A percentile compares a stretch with the other conserved stretches of the same genome.
phyloP scores from a whole-genome alignment of 2,329 filamentous ascomycete genomes.

The Pestalotiopsis sp. region DNA sequence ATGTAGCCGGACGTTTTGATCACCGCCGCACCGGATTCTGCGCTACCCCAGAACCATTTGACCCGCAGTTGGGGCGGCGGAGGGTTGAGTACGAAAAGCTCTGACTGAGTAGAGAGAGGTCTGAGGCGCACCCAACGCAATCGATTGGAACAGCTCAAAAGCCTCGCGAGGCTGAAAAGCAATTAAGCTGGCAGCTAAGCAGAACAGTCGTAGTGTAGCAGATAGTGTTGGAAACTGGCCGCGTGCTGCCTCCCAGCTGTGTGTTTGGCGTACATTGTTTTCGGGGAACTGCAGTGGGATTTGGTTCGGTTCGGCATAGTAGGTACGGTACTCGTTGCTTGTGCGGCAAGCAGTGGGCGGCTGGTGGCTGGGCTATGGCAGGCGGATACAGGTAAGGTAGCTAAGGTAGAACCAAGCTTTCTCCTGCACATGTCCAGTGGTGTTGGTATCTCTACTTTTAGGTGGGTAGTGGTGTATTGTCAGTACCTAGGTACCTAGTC shows the following conservation, averaged over 20 bases:
- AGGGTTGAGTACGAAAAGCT: background rate
- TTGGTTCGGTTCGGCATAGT: too few species aligned
- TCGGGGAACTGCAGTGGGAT: too few species aligned
- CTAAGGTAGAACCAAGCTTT: too few species aligned
- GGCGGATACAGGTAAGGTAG: too few species aligned
- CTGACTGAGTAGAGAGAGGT: background rate
- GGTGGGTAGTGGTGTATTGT: too few species aligned
- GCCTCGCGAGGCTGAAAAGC: background rate
- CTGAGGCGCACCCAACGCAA: background rate
- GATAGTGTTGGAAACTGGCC: background rate
- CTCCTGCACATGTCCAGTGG: too few species aligned
- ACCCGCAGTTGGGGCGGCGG: background rate
- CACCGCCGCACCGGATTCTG: background rate
- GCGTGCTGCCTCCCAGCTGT: too few species aligned
- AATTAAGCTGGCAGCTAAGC: background rate
- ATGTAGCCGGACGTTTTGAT: background rate
- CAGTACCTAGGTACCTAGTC: background rate
- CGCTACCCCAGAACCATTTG: background rate
- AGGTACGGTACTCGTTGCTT: too few species aligned
- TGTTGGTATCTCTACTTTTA: too few species aligned
- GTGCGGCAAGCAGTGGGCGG: too few species aligned
- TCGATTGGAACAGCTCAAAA: background rate
- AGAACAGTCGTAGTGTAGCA: background rate
- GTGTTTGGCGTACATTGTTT: too few species aligned
- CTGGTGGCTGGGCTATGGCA: too few species aligned